Evolutionary conservation across 495 filamentous ascomycete species (phyloP), one percentile per base, ranked within the genome.

Genomic region (Apiosordaria backusii): DNA sequence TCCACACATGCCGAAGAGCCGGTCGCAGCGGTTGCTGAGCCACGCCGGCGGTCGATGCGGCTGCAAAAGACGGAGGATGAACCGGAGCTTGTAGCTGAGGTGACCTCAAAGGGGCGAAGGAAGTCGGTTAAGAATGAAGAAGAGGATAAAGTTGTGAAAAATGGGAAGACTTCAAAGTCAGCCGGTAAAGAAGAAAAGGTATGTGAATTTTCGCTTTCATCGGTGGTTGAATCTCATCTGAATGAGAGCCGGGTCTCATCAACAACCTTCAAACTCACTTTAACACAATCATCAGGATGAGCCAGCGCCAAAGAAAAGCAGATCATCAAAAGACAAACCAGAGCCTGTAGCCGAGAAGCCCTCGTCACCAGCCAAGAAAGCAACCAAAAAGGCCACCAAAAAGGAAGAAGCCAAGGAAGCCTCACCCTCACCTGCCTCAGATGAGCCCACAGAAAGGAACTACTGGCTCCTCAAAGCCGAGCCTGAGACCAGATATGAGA

Each of bases 391-490:
- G 35, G 67, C 62, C 15, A 7, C 45, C 25, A 68, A 67, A 58
- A 50, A 52, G 15, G 64, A 67, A 57, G 65, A 57, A 6, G 19
- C 13, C 7, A 57, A 65, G 13, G 45, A 68, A 50, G 53, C 50
- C 58, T 70, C 50, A 40, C 26, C 62, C 21, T 19, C n/a, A 24
- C 50, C 66, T 4, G 60, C 22, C 3, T n/a, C 50, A 59, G 29
- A 19, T 71, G 69, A 7, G 16, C 4, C 57, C 4, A 18, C 23
- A 6, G 74, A 72, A 25, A 80, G 71, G 66, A 81, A 78, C 62
- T 97, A 92, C 77, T 97, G 93, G 94, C 86, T 98, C 67, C 87
- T 98, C 86, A 98, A 98, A 80, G 92, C 94, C 7, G 94, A 98
- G 77, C 94, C 95, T 2, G 89, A 93, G 71, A 87, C 92, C 25